Evolutionary conservation across 83 land plant species (phyloP).

Genomic region (Picea mariana): DNA sequence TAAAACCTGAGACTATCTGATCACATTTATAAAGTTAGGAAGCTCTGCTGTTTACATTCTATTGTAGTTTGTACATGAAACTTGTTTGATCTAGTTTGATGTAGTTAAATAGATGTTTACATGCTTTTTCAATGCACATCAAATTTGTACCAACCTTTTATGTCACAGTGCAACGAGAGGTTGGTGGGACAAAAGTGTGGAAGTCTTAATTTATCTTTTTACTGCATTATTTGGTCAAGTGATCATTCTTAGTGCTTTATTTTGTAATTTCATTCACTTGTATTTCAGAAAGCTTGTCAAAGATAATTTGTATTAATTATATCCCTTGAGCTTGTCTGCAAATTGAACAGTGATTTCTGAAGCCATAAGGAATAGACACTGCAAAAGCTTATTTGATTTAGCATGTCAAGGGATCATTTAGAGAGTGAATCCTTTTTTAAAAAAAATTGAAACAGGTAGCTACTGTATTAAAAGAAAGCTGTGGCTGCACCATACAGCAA

Average conservation of each 20-base stretch:
- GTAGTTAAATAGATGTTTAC: not conserved
- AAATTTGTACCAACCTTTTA: not conserved
- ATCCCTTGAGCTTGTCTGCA: not conserved
- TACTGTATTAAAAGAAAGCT: too few relatives aligned
- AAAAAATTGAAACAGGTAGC: too few relatives aligned
- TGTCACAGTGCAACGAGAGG: not conserved
- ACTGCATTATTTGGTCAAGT: constrained; percentile 2
- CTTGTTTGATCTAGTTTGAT: not conserved
- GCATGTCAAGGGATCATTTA: too few relatives aligned
- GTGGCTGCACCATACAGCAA: too few relatives aligned
- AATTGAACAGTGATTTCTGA: not conserved
- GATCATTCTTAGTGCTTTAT: not conserved
- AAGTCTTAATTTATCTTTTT: not conserved
- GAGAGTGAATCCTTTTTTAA: too few relatives aligned
- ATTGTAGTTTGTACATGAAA: not conserved
- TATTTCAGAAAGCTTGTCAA: not conserved
- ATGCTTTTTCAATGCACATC: not conserved
- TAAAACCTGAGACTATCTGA: not conserved
- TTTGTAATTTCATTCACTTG: not conserved
- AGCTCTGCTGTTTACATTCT: not conserved
- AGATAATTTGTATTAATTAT: not conserved
- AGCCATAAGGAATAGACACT: not conserved
- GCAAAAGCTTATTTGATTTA: too few relatives aligned
- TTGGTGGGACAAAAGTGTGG: not conserved
- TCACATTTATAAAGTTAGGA: not conserved